A percentile compares a stretch with the other conserved stretches of the same genome.
Conservation (phyloP, 345 rosid genomes). For the Durio zibethinus region DNA sequence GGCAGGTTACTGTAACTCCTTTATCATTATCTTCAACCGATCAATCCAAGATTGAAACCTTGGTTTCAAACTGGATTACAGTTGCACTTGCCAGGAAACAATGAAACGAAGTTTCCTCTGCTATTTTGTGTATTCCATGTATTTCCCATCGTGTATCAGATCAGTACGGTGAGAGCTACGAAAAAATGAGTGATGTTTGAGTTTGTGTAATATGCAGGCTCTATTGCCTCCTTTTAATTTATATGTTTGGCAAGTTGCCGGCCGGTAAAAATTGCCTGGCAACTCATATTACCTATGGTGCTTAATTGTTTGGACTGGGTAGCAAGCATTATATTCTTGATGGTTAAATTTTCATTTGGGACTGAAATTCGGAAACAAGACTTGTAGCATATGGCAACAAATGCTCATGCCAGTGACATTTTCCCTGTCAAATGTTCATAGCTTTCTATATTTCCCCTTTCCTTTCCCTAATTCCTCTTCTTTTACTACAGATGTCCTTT, state of each 20-base stretch:
- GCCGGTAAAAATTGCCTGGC: neutral
- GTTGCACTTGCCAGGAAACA: constrained; percentile 9
- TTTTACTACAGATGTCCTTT: neutral
- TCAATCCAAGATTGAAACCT: constrained; percentile 13
- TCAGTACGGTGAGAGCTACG: neutral
- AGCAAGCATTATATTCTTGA: neutral
- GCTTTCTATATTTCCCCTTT: neutral
- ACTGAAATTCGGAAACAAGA: neutral
- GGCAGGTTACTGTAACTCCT: constrained; percentile 26
- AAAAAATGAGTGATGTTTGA: neutral
- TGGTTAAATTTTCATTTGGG: neutral
- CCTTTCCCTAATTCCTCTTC: no score
- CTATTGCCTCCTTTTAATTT: neutral
- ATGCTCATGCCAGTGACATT: neutral
- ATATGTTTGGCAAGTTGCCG: neutral
- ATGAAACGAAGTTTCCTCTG: neutral
- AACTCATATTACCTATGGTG: neutral
- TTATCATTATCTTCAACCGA: constrained; percentile 13
- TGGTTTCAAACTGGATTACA: constrained; percentile 27
- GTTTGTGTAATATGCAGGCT: neutral
- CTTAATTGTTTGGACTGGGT: neutral
- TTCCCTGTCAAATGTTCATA: neutral
- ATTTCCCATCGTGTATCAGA: neutral
- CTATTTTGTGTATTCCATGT: neutral
- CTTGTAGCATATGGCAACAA: neutral